Base-by-base conservation (phyloP, 495 filamentous ascomycete species). In the Aspergillus nidulans region DNA sequence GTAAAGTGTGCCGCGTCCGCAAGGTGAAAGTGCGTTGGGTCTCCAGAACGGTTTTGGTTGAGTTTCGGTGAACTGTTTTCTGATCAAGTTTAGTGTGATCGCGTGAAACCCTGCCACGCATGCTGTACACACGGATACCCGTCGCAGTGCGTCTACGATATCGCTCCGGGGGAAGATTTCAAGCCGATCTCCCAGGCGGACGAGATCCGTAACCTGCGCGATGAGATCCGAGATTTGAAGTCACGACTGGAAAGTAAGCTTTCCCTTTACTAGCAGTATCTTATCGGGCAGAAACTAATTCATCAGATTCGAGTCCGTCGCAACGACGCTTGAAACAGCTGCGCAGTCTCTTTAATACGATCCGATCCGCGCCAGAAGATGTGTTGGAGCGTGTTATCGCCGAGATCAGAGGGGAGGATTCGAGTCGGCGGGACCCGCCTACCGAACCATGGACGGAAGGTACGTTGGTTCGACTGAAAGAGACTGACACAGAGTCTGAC, bases 51-150 rank as follows among this genome's bases (percentile, higher is more conserved):
- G 30, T 12, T 34, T 34, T 6, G 4, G 4, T 12, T 12, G 10
- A 12, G 30, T 21, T 36, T 19, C 6, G 13, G 15, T 6, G 9
- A 40, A 25, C 23, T 23, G 36, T 36, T n/a, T n/a, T 39, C 38
- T 53, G 53, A 60, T 51, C 25, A 34, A 48, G 39, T 41, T 50
- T 49, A 77, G 74, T 77, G 74, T 59, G 74, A 77, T 57, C 71
- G 74, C 38, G 66, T 77, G 21, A 73, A 71, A 47, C 74, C 74
- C 49, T 77, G 72, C 57, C 71, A 77, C 53, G 74, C 74, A 53
- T 77, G 74, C 57, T 77, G 74, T 50, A 70, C 74, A 13, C 74
- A 77, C 58, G 74, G 74, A 1, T 74, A 77, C 47, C 74, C 74
- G 0, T 75, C 74, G 19, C 69, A 71, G 59, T 77, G 74, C 52